Evolutionary conservation across 352 stramenopile genomes (phyloP).

Genomic region (Peronospora destructor): DNA sequence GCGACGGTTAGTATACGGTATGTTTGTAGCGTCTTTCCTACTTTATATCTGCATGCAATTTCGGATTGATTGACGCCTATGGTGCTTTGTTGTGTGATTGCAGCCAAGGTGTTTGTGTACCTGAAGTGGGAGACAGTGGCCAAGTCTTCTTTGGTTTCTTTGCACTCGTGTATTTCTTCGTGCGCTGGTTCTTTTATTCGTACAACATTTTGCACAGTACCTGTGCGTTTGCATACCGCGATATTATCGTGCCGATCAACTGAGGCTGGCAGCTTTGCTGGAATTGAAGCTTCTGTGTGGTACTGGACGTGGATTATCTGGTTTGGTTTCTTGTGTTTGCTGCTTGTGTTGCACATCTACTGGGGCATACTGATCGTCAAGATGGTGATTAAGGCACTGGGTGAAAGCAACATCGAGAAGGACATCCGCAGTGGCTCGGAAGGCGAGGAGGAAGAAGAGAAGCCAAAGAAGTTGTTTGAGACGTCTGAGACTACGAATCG

Average conservation of each 20-base stretch:
- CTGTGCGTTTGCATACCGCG: constrained; percentile 40
- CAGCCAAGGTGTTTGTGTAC: constrained; percentile 78
- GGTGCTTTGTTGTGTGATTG: constrained; percentile 1
- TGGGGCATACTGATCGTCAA: constrained; percentile 71
- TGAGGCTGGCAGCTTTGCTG: constrained; percentile 33
- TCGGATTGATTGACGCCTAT: constrained; percentile 2
- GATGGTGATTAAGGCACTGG: constrained; percentile 61
- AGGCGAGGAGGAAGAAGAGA: constrained; percentile 31
- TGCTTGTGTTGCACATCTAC: constrained; percentile 68
- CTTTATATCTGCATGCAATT: not conserved
- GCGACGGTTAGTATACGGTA: no score
- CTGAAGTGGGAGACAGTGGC: constrained; percentile 55
- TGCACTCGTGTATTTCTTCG: constrained; percentile 60
- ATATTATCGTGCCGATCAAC: constrained; percentile 49
- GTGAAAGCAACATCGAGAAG: constrained; percentile 67
- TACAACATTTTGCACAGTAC: constrained; percentile 69
- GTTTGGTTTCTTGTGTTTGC: constrained; percentile 45
- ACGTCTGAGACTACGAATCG: constrained; percentile 28
- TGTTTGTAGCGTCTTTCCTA: not conserved
- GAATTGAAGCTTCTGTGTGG: constrained; percentile 38
- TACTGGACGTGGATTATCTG: constrained; percentile 51
- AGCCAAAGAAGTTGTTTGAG: constrained; percentile 14
- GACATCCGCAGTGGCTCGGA: constrained; percentile 80
- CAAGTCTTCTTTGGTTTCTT: constrained; percentile 70
- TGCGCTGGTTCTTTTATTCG: constrained; percentile 65